Percentiles rank a stretch among this genome's conserved stretches.
Evolutionary conservation across 116 monocot genomes (phyloP).

Genomic region (Dioscorea cayenensis): DNA sequence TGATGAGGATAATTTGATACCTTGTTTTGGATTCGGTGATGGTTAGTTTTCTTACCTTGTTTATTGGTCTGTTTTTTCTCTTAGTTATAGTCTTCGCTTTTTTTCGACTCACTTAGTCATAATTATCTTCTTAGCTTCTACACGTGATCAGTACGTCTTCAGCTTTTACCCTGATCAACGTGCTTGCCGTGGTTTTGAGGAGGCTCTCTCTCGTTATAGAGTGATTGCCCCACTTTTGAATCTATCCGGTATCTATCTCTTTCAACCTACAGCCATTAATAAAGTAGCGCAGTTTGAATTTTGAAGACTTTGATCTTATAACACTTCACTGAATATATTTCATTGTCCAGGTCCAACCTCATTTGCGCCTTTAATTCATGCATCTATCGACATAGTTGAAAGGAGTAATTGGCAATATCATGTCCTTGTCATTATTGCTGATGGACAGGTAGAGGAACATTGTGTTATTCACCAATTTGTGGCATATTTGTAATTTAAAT

Average conservation of each 20-base stretch:
- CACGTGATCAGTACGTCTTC: constrained; percentile 70
- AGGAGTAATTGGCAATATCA: constrained; percentile 88
- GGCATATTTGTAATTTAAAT: neutral
- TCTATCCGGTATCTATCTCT: constrained; percentile 52
- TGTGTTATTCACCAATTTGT: neutral
- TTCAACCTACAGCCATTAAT: neutral
- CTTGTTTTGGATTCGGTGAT: constrained; percentile 98
- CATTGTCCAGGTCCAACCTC: constrained; percentile 68
- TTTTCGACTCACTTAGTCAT: neutral
- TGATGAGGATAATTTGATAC: constrained; percentile 92
- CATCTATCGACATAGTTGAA: constrained; percentile 76
- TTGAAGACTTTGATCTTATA: neutral
- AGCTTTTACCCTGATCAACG: constrained; percentile 75
- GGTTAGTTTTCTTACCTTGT: constrained; percentile 28
- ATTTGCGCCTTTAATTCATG: constrained; percentile 82
- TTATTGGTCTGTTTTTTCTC: neutral
- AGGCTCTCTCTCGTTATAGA: constrained; percentile 75
- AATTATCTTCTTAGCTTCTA: constrained; percentile 42
- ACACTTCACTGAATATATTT: neutral
- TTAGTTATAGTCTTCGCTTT: neutral
- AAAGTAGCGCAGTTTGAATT: neutral
- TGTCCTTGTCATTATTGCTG: constrained; percentile 93
- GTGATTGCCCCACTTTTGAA: constrained; percentile 65
- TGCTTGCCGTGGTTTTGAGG: constrained; percentile 82
- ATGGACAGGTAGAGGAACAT: constrained; percentile 64